Evolutionary conservation across 2,329 filamentous ascomycete genomes (phyloP).

Genomic region (Diaporthe vexans): DNA sequence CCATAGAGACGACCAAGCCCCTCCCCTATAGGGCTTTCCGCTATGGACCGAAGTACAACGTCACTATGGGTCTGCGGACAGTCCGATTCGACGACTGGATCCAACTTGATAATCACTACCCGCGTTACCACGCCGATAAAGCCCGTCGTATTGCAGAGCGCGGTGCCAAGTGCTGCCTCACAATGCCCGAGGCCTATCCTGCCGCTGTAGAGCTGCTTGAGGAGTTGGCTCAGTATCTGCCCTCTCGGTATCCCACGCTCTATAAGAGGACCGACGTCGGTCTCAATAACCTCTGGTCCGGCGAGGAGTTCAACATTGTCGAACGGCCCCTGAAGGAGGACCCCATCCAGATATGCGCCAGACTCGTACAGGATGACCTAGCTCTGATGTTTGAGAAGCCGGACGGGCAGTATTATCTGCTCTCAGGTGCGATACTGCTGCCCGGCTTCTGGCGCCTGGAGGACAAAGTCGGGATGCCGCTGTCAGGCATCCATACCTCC

Average conservation of each 20-base stretch:
- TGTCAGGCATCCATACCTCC: slow-evolving; percentile 84
- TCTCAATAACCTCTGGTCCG: slow-evolving; percentile 78
- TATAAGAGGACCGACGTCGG: slow-evolving; percentile 75
- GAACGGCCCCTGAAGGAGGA: slow-evolving; percentile 78
- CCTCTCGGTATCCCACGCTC: slow-evolving; percentile 80
- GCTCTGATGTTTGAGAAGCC: slow-evolving; percentile 84
- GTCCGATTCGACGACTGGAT: slow-evolving; percentile 83
- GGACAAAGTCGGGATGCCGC: slow-evolving; percentile 85
- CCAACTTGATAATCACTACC: slow-evolving; percentile 85
- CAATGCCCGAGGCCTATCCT: slow-evolving; percentile 77
- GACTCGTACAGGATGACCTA: slow-evolving; percentile 85
- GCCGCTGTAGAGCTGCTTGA: slow-evolving; percentile 83
- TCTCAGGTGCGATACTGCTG: slow-evolving; percentile 81
- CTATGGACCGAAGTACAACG: slow-evolving; percentile 81
- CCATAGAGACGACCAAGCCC: slow-evolving; percentile 76
- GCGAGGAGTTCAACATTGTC: slow-evolving; percentile 78
- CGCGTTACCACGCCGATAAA: slow-evolving; percentile 81
- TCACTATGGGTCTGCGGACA: slow-evolving; percentile 82
- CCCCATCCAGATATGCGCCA: slow-evolving; percentile 81
- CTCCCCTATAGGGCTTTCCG: slow-evolving; percentile 84
- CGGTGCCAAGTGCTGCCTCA: slow-evolving; percentile 76
- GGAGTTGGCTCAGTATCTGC: slow-evolving; percentile 79
- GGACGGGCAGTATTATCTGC: slow-evolving; percentile 85
- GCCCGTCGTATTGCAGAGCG: slow-evolving; percentile 75
- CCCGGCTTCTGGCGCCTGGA: slow-evolving; percentile 87